Conservation (phyloP, 306 rosid genomes). For the Pyrus bretschneideri region DNA sequence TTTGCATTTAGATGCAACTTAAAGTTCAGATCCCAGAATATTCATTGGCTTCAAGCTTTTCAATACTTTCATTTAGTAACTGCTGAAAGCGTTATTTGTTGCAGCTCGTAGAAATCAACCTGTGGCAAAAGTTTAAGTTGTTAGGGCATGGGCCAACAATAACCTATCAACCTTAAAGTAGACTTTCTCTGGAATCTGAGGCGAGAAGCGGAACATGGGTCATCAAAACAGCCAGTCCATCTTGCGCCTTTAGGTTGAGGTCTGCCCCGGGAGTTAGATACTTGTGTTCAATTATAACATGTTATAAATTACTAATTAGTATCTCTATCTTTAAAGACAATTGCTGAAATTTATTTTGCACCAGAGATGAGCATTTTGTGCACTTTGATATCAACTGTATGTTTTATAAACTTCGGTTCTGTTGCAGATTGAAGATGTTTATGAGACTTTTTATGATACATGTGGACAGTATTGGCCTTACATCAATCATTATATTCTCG, state of each 20-base stretch:
- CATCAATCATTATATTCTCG: slow-evolving; percentile 69
- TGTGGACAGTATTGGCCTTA: slow-evolving; percentile 86
- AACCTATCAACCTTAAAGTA: not conserved
- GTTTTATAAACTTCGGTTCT: not conserved
- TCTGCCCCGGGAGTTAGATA: not conserved
- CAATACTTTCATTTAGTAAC: no score
- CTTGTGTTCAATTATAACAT: not conserved
- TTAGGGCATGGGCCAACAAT: not conserved
- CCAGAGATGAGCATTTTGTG: not conserved
- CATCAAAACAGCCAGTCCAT: not conserved
- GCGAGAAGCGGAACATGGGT: not conserved
- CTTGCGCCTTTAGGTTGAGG: not conserved
- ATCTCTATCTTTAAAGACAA: not conserved
- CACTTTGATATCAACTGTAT: not conserved
- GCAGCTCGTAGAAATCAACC: not conserved
- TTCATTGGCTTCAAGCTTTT: no score
- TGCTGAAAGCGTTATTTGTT: not conserved
- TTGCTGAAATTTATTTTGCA: not conserved
- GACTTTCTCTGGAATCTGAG: not conserved
- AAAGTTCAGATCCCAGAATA: not conserved
- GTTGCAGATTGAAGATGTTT: slow-evolving; percentile 81
- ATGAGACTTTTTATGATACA: slow-evolving; percentile 67
- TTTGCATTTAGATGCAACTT: not conserved
- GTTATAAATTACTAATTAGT: no score
- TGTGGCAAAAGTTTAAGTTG: not conserved